Evolutionary conservation across 257 asterid genomes (phyloP), one percentile per base, ranked within the genome.

Genomic region (Solanum ossicruentum): DNA sequence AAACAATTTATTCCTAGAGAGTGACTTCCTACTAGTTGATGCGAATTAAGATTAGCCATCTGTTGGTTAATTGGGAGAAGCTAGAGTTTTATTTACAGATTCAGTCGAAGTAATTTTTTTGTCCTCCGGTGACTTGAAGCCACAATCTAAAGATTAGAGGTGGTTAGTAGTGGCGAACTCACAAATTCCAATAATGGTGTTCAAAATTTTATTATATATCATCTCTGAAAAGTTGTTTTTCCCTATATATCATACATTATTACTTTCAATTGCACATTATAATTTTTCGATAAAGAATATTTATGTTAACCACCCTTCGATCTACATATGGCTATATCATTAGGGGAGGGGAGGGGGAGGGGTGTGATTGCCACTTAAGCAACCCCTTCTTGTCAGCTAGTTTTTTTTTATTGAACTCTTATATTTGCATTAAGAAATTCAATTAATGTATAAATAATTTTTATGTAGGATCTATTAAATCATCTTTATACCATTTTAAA

Each of bases 131-230:
- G 3, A 10, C 16, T 60, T 13, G 16, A 60, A 21, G 0, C 5
- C 8, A 60, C 16, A 60, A 10, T 21, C 16, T 21, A 10, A 60
- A 60, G 11, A 10, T 1, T n/a, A 11, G 15, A 58, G 28, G 7
- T 20, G 0, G 15, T 3, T 3, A n/a, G 4, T 2, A 9, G 3
- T 20, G 2, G 21, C 28, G 3, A n/a, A 58, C 7, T 0, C 0
- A 58, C 3, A 5, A 10, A n/a, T n/a, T 57, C 20, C 12, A 18
- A 11, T 8, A 8, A 18, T 0, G 3, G 0, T 56, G 18, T 56
- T 18, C 0, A 17, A 54, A 18, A 20, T 0, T 1, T 58, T 20
- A 60, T 10, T 60, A n/a, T 60, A n/a, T n/a, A n/a, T n/a, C 1
- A 36, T 36, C 10, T 28, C 0, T 20, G 18, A 58, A 47, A 47